Evolutionary conservation across 1,284 basidiomycete species (phyloP).

Genomic region (Kwoniella shivajii): DNA sequence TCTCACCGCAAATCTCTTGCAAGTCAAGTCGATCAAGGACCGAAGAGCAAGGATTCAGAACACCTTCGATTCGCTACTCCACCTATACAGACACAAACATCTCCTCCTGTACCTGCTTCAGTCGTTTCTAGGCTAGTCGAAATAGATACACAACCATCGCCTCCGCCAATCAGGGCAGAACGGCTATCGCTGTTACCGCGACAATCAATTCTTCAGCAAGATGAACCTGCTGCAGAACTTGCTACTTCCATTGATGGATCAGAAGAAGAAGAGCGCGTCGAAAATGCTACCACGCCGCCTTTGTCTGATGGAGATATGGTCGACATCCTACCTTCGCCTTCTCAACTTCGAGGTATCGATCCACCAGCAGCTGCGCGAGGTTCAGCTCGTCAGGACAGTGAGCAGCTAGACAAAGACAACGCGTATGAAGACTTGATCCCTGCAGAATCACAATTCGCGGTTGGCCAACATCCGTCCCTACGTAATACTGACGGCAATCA

Average conservation of each 20-base stretch:
- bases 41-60: background rate
- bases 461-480: background rate
- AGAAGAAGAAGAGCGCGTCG: conserved; percentile 3
- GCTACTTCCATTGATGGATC: background rate
- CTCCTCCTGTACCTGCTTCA: no score
- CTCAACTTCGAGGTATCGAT: background rate
- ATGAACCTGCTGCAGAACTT: background rate
- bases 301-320: background rate
- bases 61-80: background rate
- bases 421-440: conserved; percentile 8
- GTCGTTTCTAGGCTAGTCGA: background rate
- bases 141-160: background rate
- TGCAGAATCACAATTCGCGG: background rate
- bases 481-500: no score
- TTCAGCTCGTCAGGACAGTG: background rate
- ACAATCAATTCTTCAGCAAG: no score
- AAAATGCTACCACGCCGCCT: background rate
- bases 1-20: no score
- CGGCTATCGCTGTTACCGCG: no score
- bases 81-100: no score
- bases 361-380: no score
- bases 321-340: background rate
- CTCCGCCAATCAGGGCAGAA: background rate
- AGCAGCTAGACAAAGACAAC: conserved; percentile 6
- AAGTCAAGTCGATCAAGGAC: no score